Conservation (phyloP, 169 alveolate genomes). For the Plasmodium vinckei region DNA sequence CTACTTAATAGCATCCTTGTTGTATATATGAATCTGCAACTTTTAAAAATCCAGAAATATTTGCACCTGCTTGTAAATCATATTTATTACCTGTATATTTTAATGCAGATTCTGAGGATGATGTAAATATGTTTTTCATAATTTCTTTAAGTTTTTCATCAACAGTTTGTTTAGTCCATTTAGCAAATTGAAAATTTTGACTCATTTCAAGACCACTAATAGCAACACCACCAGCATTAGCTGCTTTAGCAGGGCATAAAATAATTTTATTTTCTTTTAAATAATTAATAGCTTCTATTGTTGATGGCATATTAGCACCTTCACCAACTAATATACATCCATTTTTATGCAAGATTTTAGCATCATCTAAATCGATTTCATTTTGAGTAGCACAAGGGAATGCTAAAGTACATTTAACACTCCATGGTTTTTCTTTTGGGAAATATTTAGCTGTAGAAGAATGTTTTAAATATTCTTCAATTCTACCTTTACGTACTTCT, state of each 20-base stretch:
- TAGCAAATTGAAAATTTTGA: constrained; percentile 85
- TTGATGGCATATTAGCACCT: constrained; percentile 92
- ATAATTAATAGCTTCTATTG: constrained; percentile 83
- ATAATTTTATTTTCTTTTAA: constrained; percentile 80
- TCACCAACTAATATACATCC: constrained; percentile 85
- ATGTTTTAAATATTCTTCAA: constrained; percentile 78
- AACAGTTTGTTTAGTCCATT: constrained; percentile 88
- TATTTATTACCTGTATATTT: constrained; percentile 79
- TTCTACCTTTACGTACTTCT: constrained; percentile 77
- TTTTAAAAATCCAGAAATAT: constrained; percentile 89
- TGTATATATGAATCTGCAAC: constrained; percentile 89
- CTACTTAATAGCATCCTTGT: constrained; percentile 79
- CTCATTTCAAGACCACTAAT: constrained; percentile 91
- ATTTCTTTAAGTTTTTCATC: constrained; percentile 82
- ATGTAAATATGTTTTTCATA: constrained; percentile 82
- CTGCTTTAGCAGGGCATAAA: constrained; percentile 91
- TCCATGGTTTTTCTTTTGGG: constrained; percentile 83
- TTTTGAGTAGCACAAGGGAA: constrained; percentile 92
- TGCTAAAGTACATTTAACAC: constrained; percentile 82
- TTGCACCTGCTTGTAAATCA: constrained; percentile 90
- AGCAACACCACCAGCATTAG: constrained; percentile 93
- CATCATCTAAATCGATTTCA: constrained; percentile 86
- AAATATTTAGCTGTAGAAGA: constrained; percentile 78
- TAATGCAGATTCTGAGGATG: constrained; percentile 81
- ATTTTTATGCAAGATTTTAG: constrained; percentile 77